Percentiles rank a stretch among this genome's conserved stretches.
Conservation (phyloP, 495 filamentous ascomycete genomes). For the Talaromyces trachyspermus region DNA sequence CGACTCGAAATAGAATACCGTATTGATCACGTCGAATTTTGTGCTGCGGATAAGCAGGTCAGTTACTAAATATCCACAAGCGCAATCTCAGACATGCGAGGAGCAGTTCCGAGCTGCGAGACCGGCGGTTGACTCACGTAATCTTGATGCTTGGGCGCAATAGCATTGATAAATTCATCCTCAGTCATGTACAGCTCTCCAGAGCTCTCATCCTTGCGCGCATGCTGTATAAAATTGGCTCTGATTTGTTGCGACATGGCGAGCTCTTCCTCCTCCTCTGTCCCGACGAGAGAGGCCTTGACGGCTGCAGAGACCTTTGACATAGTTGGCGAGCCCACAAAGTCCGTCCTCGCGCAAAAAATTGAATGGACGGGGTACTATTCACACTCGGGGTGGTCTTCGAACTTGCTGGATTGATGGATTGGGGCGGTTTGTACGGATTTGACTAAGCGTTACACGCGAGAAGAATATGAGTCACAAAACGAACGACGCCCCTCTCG, state of each 20-base stretch:
- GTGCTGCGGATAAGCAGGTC: conserved; percentile 50
- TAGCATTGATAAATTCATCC: conserved; percentile 80
- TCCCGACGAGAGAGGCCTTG: conserved; percentile 71
- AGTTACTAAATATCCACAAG: no score
- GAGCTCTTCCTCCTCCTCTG: conserved; percentile 48
- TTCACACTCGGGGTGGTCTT: not conserved
- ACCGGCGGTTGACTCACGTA: conserved; percentile 56
- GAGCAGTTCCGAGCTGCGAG: not conserved
- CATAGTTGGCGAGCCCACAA: conserved; percentile 26
- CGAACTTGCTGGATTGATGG: no score
- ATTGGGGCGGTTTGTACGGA: not conserved
- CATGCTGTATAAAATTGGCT: conserved; percentile 68
- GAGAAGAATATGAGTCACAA: not conserved
- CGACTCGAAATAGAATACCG: conserved; percentile 81
- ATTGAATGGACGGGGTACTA: not conserved
- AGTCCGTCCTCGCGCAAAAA: not conserved
- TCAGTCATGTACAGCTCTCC: conserved; percentile 75
- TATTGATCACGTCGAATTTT: conserved; percentile 96
- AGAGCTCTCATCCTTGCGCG: conserved; percentile 61
- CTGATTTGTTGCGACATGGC: conserved; percentile 63
- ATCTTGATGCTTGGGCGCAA: conserved; percentile 82
- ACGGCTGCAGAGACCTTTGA: conserved; percentile 58
- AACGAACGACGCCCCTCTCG: no score
- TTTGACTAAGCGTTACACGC: not conserved
- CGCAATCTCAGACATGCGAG: no score